phyloP scores from a whole-genome alignment of 768 basidiomycete species.

The Cyclocybe cylindracea region DNA sequence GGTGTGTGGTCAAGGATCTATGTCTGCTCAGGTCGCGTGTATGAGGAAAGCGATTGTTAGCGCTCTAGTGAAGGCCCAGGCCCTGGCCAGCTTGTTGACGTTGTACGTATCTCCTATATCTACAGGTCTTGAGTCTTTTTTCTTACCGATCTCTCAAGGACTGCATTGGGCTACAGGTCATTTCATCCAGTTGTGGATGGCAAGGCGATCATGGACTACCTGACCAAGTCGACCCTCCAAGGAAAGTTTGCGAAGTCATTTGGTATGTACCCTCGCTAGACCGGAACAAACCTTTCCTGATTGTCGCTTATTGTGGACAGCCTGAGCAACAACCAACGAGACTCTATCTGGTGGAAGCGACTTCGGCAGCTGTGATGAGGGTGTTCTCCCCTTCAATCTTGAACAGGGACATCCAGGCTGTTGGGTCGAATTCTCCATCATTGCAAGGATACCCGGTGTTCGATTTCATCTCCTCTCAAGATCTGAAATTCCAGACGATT shows the following conservation, averaged over 20 bases:
- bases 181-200: slow-evolving; percentile 62
- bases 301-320: no score
- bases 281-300: no score
- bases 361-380: no score
- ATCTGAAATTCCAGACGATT: slow-evolving; percentile 43
- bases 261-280: no score
- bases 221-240: no score
- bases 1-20: slow-evolving; percentile 41
- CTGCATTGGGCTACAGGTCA: slow-evolving; percentile 39
- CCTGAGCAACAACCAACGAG: no score
- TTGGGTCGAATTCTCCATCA: slow-evolving; percentile 9
- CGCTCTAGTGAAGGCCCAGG: slow-evolving; percentile 55
- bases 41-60: slow-evolving; percentile 51
- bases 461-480: slow-evolving; percentile 43
- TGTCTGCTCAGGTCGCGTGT: slow-evolving; percentile 41
- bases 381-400: slow-evolving; percentile 47
- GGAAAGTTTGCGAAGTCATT: no score
- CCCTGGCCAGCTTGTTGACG: slow-evolving; percentile 36
- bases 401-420: slow-evolving; percentile 35
- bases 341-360: no score
- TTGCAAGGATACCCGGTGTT: slow-evolving; percentile 41
- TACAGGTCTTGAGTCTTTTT: neutral
- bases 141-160: slow-evolving; percentile 19
- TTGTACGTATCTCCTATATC: slow-evolving; percentile 37
- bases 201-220: slow-evolving; percentile 43